phyloP scores from a whole-genome alignment of 306 rosid species.

The Cucurbita ficifolia region DNA sequence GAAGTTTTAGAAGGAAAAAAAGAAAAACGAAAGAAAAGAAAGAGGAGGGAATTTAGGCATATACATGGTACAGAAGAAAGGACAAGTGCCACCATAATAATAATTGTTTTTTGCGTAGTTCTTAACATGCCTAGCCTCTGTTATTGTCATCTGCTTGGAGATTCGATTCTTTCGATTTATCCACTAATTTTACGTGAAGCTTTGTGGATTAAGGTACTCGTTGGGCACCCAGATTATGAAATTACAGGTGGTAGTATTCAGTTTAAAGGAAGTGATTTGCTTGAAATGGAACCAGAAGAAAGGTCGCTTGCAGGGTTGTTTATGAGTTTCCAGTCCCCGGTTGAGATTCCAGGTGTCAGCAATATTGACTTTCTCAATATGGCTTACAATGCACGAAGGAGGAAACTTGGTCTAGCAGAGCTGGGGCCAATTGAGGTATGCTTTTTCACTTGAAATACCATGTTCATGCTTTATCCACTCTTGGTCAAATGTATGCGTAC shows the following conservation, averaged over 20 bases:
- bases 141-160: background rate
- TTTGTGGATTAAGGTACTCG: constrained; percentile 42
- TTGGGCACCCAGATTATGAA: constrained; percentile 87
- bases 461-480: background rate
- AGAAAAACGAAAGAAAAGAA: background rate
- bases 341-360: constrained; percentile 85
- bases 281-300: constrained; percentile 78
- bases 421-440: constrained; percentile 78
- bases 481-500: background rate
- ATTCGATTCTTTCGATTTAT: background rate
- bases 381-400: constrained; percentile 85
- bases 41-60: background rate
- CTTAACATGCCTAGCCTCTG: background rate
- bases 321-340: constrained; percentile 91
- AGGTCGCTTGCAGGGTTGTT: constrained; percentile 78
- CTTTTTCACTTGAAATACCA: background rate
- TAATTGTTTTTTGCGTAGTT: background rate
- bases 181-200: background rate
- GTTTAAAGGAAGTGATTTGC: constrained; percentile 67
- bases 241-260: constrained; percentile 67
- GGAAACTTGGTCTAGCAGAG: constrained; percentile 63
- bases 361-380: constrained; percentile 68
- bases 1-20: background rate
- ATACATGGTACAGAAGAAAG: background rate
- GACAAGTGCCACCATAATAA: background rate